Conservation (phyloP, 208 protist species). For the Histomonas meleagridis region DNA sequence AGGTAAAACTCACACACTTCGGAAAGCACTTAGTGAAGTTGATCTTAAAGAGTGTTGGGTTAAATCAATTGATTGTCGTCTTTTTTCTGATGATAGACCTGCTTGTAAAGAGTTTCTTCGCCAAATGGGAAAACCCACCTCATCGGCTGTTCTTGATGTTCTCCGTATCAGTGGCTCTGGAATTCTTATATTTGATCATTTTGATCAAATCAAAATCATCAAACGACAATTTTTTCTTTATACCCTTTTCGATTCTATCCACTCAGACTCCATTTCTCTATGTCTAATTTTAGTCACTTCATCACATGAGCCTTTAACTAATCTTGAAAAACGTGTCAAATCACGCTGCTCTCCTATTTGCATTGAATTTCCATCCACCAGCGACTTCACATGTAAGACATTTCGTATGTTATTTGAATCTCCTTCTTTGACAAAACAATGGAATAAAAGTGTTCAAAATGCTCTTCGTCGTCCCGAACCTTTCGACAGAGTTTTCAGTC, state of each 20-base stretch:
- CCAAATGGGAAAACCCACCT: not conserved
- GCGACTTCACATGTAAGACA: not conserved
- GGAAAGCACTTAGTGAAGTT: not conserved
- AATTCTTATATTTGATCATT: slow-evolving; percentile 6
- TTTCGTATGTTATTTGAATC: not conserved
- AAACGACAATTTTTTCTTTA: slow-evolving; percentile 5
- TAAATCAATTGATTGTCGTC: not conserved
- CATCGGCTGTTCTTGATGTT: not conserved
- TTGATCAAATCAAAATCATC: not conserved
- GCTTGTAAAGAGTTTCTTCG: not conserved
- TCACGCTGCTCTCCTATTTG: not conserved
- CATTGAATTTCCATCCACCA: not conserved
- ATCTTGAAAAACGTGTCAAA: slow-evolving; percentile 32
- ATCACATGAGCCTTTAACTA: not conserved
- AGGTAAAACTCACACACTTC: not conserved
- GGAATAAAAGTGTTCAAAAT: not conserved
- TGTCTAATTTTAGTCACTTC: not conserved
- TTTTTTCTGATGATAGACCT: not conserved
- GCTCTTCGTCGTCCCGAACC: not conserved
- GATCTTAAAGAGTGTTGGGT: not conserved
- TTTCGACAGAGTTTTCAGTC: not conserved
- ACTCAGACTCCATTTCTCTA: not conserved
- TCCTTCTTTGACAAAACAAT: not conserved
- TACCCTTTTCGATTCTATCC: slow-evolving; percentile 17
- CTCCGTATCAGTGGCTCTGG: not conserved